Conservation (phyloP, 2,329 filamentous ascomycete species). For the Penicillium sp. region DNA sequence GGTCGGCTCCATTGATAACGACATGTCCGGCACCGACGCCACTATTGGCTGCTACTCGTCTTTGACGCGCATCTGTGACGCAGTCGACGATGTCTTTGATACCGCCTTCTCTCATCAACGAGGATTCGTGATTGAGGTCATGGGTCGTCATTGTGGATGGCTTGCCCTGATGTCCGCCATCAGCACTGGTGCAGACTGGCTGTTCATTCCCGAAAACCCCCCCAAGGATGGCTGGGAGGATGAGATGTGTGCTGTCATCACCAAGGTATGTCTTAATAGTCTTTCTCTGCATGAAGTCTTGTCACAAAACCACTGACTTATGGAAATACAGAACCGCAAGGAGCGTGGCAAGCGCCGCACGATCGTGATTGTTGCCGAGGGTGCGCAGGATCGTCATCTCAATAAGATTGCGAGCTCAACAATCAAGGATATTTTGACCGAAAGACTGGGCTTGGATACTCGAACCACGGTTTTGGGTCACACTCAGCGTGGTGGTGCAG, state of each 20-base stretch:
- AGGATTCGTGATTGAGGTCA: slow-evolving; percentile 97
- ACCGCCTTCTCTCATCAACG: slow-evolving; percentile 94
- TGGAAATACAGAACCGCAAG: slow-evolving; percentile 65
- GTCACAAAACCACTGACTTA: neutral
- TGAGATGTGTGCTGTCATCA: slow-evolving; percentile 79
- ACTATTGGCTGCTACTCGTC: slow-evolving; percentile 98
- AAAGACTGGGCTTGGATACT: slow-evolving; percentile 81
- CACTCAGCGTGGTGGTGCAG: slow-evolving; percentile 91
- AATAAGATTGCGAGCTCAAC: slow-evolving; percentile 78
- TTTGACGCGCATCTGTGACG: slow-evolving; percentile 87
- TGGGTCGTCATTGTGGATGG: slow-evolving; percentile 98
- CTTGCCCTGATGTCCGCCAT: slow-evolving; percentile 94
- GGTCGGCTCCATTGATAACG: slow-evolving; percentile 97
- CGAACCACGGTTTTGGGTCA: slow-evolving; percentile 93
- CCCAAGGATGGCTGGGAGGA: slow-evolving; percentile 83
- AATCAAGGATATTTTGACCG: slow-evolving; percentile 85
- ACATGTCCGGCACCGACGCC: slow-evolving; percentile 93
- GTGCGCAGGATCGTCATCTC: slow-evolving; percentile 80
- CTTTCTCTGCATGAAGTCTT: neutral
- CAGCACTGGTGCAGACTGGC: slow-evolving; percentile 90
- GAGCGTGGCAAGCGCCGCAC: slow-evolving; percentile 89
- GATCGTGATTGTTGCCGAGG: slow-evolving; percentile 96
- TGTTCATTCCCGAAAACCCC: slow-evolving; percentile 95
- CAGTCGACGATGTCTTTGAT: slow-evolving; percentile 90
- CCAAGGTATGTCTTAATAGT: slow-evolving; percentile 54